Evolutionary conservation across 805 yeast species (phyloP).

Genomic region (Kuraishia hungarica): DNA sequence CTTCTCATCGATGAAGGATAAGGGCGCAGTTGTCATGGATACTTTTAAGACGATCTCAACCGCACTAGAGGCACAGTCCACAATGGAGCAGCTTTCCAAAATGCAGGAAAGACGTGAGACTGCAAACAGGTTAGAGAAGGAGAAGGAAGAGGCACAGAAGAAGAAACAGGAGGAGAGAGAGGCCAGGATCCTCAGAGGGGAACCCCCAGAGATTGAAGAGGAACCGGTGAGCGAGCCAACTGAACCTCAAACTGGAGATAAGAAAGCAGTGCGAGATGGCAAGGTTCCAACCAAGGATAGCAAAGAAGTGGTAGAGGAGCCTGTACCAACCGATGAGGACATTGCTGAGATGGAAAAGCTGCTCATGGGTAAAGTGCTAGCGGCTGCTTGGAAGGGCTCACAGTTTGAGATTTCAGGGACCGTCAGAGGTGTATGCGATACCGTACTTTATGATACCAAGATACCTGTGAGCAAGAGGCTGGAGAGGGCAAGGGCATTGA

Average conservation of each 20-base stretch:
- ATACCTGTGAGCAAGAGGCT: slow-evolving; percentile 54
- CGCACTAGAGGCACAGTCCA: slow-evolving; percentile 80
- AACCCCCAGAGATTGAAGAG: not conserved
- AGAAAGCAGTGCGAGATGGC: slow-evolving; percentile 16
- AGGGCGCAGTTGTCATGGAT: slow-evolving; percentile 74
- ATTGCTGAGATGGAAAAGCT: slow-evolving; percentile 69
- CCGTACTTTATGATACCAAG: slow-evolving; percentile 59
- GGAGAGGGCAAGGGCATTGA: slow-evolving; percentile 73
- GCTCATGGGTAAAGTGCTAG: slow-evolving; percentile 81
- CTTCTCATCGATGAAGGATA: slow-evolving; percentile 72
- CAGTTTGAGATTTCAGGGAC: slow-evolving; percentile 76
- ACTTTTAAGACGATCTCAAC: slow-evolving; percentile 76
- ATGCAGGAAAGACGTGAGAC: slow-evolving; percentile 47
- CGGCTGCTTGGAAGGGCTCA: slow-evolving; percentile 94
- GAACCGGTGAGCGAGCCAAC: not conserved
- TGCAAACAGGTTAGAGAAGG: slow-evolving; percentile 11
- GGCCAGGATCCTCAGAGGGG: not conserved
- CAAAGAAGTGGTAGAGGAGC: slow-evolving; percentile 22
- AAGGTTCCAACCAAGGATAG: not conserved
- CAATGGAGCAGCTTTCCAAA: slow-evolving; percentile 66
- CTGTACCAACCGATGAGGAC: slow-evolving; percentile 43
- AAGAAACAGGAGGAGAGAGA: not conserved
- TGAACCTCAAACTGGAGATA: slow-evolving; percentile 17
- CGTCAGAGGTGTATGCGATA: slow-evolving; percentile 76
- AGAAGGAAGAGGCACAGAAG: not conserved